phyloP scores from a whole-genome alignment of 108 stramenopile species.

The Schizochytrium sp. region DNA sequence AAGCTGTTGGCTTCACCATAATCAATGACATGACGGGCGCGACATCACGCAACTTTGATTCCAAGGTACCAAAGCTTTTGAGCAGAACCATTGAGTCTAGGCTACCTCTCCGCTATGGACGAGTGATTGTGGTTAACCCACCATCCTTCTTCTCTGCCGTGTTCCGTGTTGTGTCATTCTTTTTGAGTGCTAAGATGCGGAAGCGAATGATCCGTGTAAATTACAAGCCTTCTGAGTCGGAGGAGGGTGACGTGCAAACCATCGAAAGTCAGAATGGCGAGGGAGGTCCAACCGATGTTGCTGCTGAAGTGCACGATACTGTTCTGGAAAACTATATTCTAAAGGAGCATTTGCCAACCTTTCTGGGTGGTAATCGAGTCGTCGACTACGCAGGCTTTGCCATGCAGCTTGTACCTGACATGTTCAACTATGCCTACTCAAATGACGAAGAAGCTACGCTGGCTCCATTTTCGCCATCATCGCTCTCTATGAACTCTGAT shows the following conservation, averaged over 20 bases:
- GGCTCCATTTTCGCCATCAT: no score
- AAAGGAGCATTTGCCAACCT: background rate
- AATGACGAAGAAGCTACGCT: background rate
- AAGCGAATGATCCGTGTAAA: slow-evolving; percentile 19
- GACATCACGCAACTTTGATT: slow-evolving; percentile 8
- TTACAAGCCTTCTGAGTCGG: background rate
- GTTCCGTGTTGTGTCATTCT: slow-evolving; percentile 14
- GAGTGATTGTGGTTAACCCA: slow-evolving; percentile 49
- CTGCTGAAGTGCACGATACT: background rate
- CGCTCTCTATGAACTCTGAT: background rate
- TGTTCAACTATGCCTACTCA: background rate
- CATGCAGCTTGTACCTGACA: background rate
- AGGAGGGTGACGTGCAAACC: background rate
- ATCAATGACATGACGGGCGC: slow-evolving; percentile 33
- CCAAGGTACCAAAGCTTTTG: slow-evolving; percentile 52
- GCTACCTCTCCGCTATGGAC: slow-evolving; percentile 43
- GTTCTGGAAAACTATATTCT: background rate
- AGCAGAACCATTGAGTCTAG: slow-evolving; percentile 47
- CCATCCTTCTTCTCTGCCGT: slow-evolving; percentile 38
- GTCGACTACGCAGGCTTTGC: slow-evolving; percentile 35
- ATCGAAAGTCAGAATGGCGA: background rate
- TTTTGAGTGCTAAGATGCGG: slow-evolving; percentile 50
- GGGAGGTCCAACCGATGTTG: background rate
- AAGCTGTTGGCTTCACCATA: slow-evolving; percentile 32
- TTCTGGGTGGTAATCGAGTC: background rate